A percentile compares a stretch with the other conserved stretches of the same genome.
Conservation (phyloP, 2,329 filamentous ascomycete genomes). For the Incumbomyces lentus region DNA sequence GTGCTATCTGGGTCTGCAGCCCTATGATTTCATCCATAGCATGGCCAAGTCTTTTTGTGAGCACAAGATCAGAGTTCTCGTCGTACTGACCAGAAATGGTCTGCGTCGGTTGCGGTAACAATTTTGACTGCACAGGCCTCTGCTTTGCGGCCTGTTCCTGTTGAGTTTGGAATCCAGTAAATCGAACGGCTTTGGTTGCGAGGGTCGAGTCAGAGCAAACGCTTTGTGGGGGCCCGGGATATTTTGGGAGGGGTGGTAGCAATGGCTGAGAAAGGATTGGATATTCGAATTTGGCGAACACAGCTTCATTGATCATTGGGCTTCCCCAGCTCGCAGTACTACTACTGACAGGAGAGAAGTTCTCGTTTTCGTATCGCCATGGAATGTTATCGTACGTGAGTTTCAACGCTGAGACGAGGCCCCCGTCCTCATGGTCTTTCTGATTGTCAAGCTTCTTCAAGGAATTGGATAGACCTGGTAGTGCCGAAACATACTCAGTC, state of each 20-base stretch:
- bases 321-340: constrained; percentile 20
- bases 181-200: constrained; percentile 1
- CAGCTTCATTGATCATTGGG: constrained; percentile 8
- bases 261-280: neutral
- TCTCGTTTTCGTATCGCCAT: constrained; percentile 18
- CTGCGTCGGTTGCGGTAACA: neutral
- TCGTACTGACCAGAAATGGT: constrained; percentile 13
- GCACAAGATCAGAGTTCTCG: constrained; percentile 14
- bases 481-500: neutral
- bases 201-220: constrained; percentile 1
- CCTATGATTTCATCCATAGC: constrained; percentile 19
- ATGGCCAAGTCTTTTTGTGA: constrained; percentile 16
- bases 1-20: constrained; percentile 13
- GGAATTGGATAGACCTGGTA: neutral
- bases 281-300: constrained; percentile 6
- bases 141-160: neutral
- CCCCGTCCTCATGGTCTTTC: constrained; percentile 10
- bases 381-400: constrained; percentile 17
- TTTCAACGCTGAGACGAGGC: constrained; percentile 14
- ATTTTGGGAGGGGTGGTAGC: neutral
- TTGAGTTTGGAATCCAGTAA: neutral
- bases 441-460: constrained; percentile 10
- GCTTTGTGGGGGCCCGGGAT: neutral
- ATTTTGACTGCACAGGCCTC: neutral
- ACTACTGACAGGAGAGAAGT: constrained; percentile 17